Base-by-base conservation (phyloP, 352 stramenopile genomes). In the Phytophthora fragariaefolia region DNA sequence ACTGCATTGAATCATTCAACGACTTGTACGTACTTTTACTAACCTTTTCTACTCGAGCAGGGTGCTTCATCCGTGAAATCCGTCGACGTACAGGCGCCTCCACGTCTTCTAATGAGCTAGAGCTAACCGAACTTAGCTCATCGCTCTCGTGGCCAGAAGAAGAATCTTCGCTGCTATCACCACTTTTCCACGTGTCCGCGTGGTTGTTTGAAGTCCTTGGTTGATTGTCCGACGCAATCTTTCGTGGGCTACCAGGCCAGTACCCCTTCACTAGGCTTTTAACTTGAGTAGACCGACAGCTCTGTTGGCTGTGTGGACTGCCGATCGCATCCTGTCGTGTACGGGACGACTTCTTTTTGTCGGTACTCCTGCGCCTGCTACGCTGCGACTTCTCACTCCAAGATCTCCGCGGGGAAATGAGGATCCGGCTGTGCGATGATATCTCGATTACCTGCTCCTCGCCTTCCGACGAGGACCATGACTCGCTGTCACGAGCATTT, bases 371-470 rank as follows among this genome's bases (percentile, higher is more conserved):
- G n/a, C 60, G 49, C 3, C 49, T 26, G n/a, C 47, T 46, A 51
- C 54, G 13, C 30, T 63, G 46, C 43, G 28, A 42, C 17, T 69
- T 69, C 23, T 65, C 43, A 6, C 51, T 30, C 59, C 59, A 76
- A 28, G 66, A 40, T 12, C 68, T 79, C 2, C 74, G 62, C 10
- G 82, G 82, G 12, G 82, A 91, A 72, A 91, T 85, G 42, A 91
- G 61, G 52, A 88, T 86, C 27, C 74, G 65, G 49, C 80, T 89
- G 63, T 71, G 82, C 27, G 80, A 80, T 38, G 78, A 82, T 54
- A 89, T 88, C 56, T 89, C 69, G 30, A 89, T 79, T 51, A 82
- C 73, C 47, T 87, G 73, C 18, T 83, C 74, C 22, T 81, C 67
- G 3, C 63, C 76, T 56, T 68, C 63, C 13, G 68, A 76, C 8